A percentile compares a stretch with the other conserved stretches of the same genome.
phyloP scores from a whole-genome alignment of 805 yeast genomes.

The Kazachstania africana region DNA sequence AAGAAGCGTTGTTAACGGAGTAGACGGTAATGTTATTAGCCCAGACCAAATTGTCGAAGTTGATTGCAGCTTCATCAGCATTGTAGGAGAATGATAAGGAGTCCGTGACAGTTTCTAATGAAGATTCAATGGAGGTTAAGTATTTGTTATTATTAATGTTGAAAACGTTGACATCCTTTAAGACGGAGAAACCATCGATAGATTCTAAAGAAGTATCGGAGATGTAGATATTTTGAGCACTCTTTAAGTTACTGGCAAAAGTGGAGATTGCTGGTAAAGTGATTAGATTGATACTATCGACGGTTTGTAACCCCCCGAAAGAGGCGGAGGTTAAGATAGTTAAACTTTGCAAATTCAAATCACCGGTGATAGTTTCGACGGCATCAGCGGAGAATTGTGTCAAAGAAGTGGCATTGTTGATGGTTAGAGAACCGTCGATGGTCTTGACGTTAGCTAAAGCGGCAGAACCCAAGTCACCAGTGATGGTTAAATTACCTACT shows the following conservation, averaged over 20 bases:
- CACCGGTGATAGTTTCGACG: slow-evolving; percentile 63
- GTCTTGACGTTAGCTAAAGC: slow-evolving; percentile 64
- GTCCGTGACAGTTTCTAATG: slow-evolving; percentile 61
- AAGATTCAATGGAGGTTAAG: slow-evolving; percentile 59
- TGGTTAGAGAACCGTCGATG: slow-evolving; percentile 62
- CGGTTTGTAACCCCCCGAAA: slow-evolving; percentile 68
- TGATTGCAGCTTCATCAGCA: slow-evolving; percentile 60
- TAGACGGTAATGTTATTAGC: slow-evolving; percentile 84
- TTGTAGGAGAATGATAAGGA: slow-evolving; percentile 72
- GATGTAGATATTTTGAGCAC: slow-evolving; percentile 56
- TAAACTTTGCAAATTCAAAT: slow-evolving; percentile 47
- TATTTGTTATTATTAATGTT: slow-evolving; percentile 85
- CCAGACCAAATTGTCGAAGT: slow-evolving; percentile 59
- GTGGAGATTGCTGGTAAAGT: slow-evolving; percentile 75
- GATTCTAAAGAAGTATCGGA: slow-evolving; percentile 63
- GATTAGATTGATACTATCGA: slow-evolving; percentile 67
- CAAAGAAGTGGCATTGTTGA: slow-evolving; percentile 55
- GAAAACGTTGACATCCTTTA: slow-evolving; percentile 39
- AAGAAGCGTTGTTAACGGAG: slow-evolving; percentile 63
- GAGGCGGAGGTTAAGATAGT: slow-evolving; percentile 56
- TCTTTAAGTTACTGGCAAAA: slow-evolving; percentile 61
- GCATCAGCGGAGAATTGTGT: slow-evolving; percentile 63
- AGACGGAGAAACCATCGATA: slow-evolving; percentile 47
- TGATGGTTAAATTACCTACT: slow-evolving; percentile 63
- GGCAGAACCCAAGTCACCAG: slow-evolving; percentile 52